Conservation (phyloP, 768 basidiomycete genomes). For the Udeniomyces megalosporus region DNA sequence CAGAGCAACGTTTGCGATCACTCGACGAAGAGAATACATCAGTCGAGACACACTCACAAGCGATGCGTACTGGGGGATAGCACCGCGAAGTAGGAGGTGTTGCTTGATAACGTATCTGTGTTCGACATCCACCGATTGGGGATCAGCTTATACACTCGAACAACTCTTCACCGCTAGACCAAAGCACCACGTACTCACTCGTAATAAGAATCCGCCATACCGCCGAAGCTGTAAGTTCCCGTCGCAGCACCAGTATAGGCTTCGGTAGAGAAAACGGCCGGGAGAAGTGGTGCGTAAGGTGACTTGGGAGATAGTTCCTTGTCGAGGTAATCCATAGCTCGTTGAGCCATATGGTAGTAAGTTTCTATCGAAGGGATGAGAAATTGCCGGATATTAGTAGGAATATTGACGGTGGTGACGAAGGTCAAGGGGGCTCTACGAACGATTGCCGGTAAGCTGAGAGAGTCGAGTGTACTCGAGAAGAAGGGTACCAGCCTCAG, state of each 20-base stretch:
- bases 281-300: slow-evolving; percentile 22
- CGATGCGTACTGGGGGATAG: background rate
- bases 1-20: no score
- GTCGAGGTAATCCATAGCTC: slow-evolving; percentile 30
- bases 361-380: slow-evolving; percentile 11
- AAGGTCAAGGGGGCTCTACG: background rate
- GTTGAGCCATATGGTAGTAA: slow-evolving; percentile 30
- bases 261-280: slow-evolving; percentile 22
- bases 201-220: slow-evolving; percentile 21
- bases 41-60: slow-evolving; percentile 1
- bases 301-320: slow-evolving; percentile 22
- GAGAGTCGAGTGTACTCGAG: slow-evolving; percentile 31
- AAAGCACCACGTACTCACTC: background rate
- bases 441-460: slow-evolving; percentile 28
- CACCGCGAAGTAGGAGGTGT: slow-evolving; percentile 3
- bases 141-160: no score
- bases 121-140: no score
- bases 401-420: background rate
- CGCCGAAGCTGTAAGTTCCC: slow-evolving; percentile 30
- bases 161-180: background rate
- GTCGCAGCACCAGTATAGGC: slow-evolving; percentile 3
- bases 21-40: background rate
- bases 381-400: background rate
- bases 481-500: slow-evolving; percentile 28
- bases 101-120: background rate